phyloP scores from a whole-genome alignment of 2,329 filamentous ascomycete genomes.

The Fusarium sp. region DNA sequence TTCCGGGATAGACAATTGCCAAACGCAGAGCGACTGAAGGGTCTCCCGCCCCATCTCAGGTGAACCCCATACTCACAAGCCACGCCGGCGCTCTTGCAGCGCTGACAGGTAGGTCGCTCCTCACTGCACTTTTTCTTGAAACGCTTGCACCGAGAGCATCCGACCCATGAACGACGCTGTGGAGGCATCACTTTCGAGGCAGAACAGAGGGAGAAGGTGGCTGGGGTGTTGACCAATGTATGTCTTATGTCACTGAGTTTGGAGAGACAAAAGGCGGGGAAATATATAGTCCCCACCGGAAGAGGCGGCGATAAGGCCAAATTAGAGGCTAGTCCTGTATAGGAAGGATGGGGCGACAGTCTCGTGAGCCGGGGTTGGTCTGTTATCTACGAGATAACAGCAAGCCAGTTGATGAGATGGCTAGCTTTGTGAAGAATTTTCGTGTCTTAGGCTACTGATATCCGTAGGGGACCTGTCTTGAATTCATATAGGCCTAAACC shows the following conservation, averaged over 20 bases:
- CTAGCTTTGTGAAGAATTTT: background rate
- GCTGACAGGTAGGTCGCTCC: conserved; percentile 28
- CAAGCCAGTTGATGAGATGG: background rate
- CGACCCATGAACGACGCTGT: conserved; percentile 38
- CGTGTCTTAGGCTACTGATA: background rate
- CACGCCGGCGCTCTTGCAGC: conserved; percentile 22
- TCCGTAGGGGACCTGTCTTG: background rate
- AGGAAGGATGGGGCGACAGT: background rate
- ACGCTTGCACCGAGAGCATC: conserved; percentile 35
- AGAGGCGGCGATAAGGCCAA: background rate
- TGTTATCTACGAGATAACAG: background rate
- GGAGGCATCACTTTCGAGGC: conserved; percentile 28
- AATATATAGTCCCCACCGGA: background rate
- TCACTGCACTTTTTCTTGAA: conserved; percentile 40
- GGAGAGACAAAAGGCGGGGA: background rate
- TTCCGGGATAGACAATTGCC: conserved; percentile 29
- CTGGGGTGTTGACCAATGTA: background rate
- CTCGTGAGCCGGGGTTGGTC: background rate
- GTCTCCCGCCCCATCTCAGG: conserved; percentile 32
- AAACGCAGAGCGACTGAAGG: conserved; percentile 30
- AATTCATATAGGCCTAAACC: background rate
- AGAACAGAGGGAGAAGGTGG: background rate
- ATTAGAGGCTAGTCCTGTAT: background rate
- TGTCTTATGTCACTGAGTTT: background rate
- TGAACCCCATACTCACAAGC: conserved; percentile 37